Evolutionary conservation across 176 grass and related monocot genomes (phyloP).

Genomic region (Canna indica): DNA sequence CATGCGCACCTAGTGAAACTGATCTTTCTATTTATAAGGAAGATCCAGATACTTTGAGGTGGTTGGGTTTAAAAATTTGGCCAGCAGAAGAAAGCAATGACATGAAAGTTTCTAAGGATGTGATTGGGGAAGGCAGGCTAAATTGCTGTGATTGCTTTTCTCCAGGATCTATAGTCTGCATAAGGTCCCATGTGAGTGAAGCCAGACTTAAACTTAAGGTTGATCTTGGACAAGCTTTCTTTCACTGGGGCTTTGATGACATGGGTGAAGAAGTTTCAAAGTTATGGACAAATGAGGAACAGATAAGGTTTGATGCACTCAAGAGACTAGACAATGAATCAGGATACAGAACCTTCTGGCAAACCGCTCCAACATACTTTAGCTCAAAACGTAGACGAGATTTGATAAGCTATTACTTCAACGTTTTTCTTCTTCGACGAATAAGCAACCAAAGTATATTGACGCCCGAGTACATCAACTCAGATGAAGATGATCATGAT

Average conservation of each 20-base stretch:
- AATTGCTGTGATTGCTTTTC: conserved; percentile 47
- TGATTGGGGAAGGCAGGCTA: conserved; percentile 31
- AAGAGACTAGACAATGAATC: conserved; percentile 46
- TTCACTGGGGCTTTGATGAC: conserved; percentile 52
- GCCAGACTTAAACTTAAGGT: conserved; percentile 50
- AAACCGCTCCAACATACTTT: conserved; percentile 40
- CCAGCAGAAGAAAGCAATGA: conserved; percentile 36
- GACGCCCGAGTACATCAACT: conserved; percentile 20
- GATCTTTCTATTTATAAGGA: conserved; percentile 40
- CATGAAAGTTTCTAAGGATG: conserved; percentile 15
- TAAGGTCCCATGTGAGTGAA: conserved; percentile 42
- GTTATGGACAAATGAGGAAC: conserved; percentile 42
- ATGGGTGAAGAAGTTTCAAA: conserved; percentile 69
- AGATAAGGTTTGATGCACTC: conserved; percentile 51
- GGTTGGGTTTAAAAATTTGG: conserved; percentile 59
- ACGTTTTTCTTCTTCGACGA: conserved; percentile 78
- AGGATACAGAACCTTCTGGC: conserved; percentile 59
- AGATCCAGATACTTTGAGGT: conserved; percentile 44
- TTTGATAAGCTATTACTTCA: conserved; percentile 75
- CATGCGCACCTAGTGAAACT: conserved; percentile 32
- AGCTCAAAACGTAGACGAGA: conserved; percentile 37
- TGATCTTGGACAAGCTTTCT: conserved; percentile 79
- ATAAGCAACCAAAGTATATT: conserved; percentile 53
- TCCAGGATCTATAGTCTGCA: conserved; percentile 57
- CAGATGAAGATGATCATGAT: conserved; percentile 52